These are phyloP conservation scores for Sphagnum tenellum DNA, from an alignment of 225 moss, liverwort and hornwort genomes.

Conservation along the genomic window DNA sequence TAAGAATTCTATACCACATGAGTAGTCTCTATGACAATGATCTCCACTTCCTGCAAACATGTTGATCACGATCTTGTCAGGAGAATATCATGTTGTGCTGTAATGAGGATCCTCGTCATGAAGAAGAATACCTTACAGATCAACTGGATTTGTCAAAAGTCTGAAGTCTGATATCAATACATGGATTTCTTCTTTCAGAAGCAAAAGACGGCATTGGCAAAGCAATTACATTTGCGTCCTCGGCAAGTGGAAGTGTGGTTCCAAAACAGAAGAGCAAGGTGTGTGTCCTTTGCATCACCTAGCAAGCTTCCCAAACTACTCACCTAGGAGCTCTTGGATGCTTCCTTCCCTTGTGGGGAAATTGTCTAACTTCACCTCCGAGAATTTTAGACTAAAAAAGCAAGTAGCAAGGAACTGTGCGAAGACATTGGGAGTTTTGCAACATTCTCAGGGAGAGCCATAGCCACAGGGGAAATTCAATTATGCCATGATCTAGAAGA, in stretches of 20 bases:
- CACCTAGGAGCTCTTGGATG: no score
- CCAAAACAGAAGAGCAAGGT: conserved; percentile 91
- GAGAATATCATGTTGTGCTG: not conserved
- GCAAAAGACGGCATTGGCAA: conserved; percentile 91
- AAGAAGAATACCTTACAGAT: not conserved
- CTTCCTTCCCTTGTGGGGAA: no score
- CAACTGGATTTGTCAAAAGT: not conserved
- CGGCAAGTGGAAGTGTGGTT: conserved; percentile 99
- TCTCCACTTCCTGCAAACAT: not conserved
- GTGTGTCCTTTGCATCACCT: not conserved
- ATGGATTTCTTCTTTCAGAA: conserved; percentile 28
- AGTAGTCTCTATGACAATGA: not conserved
- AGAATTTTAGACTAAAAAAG: no score
- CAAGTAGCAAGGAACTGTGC: no score
- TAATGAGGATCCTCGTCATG: no score
- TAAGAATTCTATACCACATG: conserved; percentile 3
- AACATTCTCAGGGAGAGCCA: no score
- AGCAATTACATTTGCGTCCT: conserved; percentile 73
- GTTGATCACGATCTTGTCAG: not conserved
- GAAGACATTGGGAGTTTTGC: no score
- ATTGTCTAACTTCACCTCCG: no score
- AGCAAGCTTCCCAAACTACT: no score
- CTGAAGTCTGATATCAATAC: no score
- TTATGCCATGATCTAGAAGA: no score
- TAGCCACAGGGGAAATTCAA: no score